A percentile compares a stretch with the other conserved stretches of the same genome.
Conservation (phyloP, 345 rosid species). For the Mercurialis annua region DNA sequence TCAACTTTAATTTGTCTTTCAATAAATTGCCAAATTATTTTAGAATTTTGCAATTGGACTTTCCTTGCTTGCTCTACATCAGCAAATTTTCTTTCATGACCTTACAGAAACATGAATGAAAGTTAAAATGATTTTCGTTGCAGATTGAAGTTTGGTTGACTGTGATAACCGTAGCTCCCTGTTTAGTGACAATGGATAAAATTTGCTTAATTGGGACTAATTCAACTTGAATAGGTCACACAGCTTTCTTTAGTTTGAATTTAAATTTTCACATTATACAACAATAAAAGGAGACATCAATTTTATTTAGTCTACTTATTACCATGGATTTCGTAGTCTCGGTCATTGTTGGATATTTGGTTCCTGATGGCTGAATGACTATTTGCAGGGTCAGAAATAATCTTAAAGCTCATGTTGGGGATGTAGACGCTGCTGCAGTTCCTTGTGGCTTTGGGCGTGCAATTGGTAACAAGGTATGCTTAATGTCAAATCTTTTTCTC, state of each 20-base stretch:
- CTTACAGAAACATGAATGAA: background rate
- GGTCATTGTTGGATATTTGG: constrained; percentile 1
- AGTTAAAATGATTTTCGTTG: background rate
- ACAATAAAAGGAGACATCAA: too few relatives aligned
- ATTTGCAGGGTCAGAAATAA: constrained; percentile 73
- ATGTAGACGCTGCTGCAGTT: constrained; percentile 94
- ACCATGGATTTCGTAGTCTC: background rate
- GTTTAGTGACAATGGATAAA: background rate
- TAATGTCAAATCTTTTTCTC: constrained; percentile 1
- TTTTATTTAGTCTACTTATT: background rate
- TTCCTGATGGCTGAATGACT: constrained; percentile 12
- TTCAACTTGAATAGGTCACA: background rate
- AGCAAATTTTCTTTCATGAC: background rate
- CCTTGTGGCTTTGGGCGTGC: constrained; percentile 99
- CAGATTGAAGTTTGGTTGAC: background rate
- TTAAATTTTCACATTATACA: background rate
- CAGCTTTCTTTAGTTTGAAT: background rate
- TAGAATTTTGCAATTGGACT: background rate
- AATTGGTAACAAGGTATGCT: constrained; percentile 85
- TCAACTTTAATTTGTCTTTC: background rate
- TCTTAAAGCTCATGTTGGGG: constrained; percentile 80
- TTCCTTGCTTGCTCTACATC: background rate
- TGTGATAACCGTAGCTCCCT: background rate
- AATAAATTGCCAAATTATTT: background rate
- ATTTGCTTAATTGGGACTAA: background rate